A percentile compares a stretch with the other conserved stretches of the same genome.
Conservation (phyloP, 768 basidiomycete species). For the Boletus bicolor region DNA sequence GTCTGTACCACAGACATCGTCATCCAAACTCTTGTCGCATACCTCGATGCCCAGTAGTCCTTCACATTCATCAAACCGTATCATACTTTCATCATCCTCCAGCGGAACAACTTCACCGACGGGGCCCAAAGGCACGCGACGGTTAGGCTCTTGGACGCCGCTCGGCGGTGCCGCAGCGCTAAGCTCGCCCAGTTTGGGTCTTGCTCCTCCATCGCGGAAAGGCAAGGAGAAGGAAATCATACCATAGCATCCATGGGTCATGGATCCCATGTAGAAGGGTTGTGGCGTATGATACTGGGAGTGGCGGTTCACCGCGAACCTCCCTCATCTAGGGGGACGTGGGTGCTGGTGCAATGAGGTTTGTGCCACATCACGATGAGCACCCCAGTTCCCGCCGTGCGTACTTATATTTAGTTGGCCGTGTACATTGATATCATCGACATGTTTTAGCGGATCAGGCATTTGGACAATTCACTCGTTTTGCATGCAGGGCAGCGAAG, state of each 20-base stretch:
- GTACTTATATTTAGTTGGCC: conserved; percentile 6
- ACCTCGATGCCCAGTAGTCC: conserved; percentile 40
- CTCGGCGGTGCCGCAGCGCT: conserved; percentile 29
- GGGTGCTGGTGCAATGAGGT: conserved; percentile 4
- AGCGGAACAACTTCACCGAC: conserved; percentile 20
- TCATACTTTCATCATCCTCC: not conserved
- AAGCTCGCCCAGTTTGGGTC: conserved; percentile 39
- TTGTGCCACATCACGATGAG: not conserved
- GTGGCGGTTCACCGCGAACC: not conserved
- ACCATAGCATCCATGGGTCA: conserved; percentile 6
- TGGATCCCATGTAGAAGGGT: not conserved
- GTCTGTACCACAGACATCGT: conserved; percentile 11
- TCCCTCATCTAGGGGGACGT: not conserved
- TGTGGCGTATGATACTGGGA: conserved; percentile 2
- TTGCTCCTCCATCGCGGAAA: conserved; percentile 37
- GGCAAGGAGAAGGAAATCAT: conserved; percentile 44
- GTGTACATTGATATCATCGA: conserved; percentile 19
- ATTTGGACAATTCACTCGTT: conserved; percentile 15
- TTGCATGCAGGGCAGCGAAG: not conserved
- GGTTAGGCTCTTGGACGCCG: conserved; percentile 38
- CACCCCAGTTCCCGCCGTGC: conserved; percentile 4
- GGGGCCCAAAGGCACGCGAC: conserved; percentile 31
- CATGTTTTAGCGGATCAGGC: conserved; percentile 16
- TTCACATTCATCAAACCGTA: conserved; percentile 21
- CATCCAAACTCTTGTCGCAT: conserved; percentile 28